Base-by-base conservation (phyloP, 805 yeast species). In the Candida orba region DNA sequence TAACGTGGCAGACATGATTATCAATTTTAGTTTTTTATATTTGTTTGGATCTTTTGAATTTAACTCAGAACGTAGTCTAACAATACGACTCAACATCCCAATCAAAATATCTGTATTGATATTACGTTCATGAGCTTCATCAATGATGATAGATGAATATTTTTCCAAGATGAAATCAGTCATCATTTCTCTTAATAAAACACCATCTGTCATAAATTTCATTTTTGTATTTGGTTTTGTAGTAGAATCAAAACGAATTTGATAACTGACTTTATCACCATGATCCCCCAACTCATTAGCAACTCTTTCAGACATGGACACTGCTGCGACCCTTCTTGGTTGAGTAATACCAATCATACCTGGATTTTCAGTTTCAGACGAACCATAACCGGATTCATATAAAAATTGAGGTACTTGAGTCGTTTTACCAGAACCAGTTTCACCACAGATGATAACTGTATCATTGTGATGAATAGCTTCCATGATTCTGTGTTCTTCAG, bases 301-400 rank as follows among this genome's bases (percentile, higher is more conserved):
- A 14, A 88, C 95, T 67, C 96, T 78, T 37, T 75, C 73, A 1
- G 95, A 84, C 95, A 88, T 86, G 10, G 95, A 83, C 17, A 88
- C 89, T 1, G 96, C 95, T 6, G 96, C 96, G 45, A 87, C 96
- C 65, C 96, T 76, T 72, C 96, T 76, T 3, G 96, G 96, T 65
- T 93, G 99, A 0, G 99, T 93, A 22, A 93, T 73, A 45, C 97
- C 99, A 54, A 93, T 87, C 90, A 91, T 84, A 1, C 98, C 98
- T 0, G 96, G 91, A 12, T 79, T 77, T 8, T 78, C 78, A 7
- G 78, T 65, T 8, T 73, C 71, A 7, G 60, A 52, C 36, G 66
- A 62, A 6, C 96, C 97, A 58, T 83, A 91, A 2, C 98, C 98
- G 1, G 95, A 78, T 64, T 93, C 99, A 58, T 80, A 88, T 37